Percentiles rank a stretch among this genome's conserved stretches.
Evolutionary conservation across 2,329 filamentous ascomycete species (phyloP).

Genomic region (Chrysosporium queenslandicum): DNA sequence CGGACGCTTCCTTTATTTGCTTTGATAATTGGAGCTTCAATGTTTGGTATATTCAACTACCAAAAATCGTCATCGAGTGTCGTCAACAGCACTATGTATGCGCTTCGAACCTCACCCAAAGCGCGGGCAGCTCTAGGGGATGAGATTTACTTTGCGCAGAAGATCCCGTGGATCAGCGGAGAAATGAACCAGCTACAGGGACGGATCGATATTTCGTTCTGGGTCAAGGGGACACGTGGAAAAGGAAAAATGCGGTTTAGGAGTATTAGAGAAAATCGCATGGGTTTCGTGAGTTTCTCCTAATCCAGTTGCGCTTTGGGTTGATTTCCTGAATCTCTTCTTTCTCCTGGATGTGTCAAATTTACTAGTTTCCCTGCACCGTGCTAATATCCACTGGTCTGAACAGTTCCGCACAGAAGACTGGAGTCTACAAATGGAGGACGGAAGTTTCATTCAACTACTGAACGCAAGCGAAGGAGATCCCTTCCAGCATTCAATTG

Average conservation of each 20-base stretch:
- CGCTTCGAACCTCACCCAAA: conserved; percentile 65
- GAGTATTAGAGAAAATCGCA: conserved; percentile 59
- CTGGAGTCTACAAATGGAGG: conserved; percentile 70
- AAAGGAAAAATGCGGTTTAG: conserved; percentile 69
- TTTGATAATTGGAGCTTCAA: conserved; percentile 57
- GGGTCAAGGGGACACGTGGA: conserved; percentile 67
- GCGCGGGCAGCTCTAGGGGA: conserved; percentile 75
- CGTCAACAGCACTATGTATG: conserved; percentile 82
- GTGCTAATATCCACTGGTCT: conserved; percentile 4
- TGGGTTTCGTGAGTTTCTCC: conserved; percentile 42
- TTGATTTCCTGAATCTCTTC: neutral
- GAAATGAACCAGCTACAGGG: conserved; percentile 92
- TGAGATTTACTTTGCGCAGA: conserved; percentile 68
- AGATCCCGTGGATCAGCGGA: conserved; percentile 74
- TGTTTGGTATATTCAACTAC: conserved; percentile 96
- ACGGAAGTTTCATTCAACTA: conserved; percentile 61
- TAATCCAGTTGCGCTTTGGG: conserved; percentile 18
- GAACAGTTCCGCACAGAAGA: conserved; percentile 70
- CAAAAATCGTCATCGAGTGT: conserved; percentile 84
- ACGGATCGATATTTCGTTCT: conserved; percentile 74
- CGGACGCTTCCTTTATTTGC: conserved; percentile 74
- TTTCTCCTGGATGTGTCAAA: neutral
- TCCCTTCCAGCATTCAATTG: conserved; percentile 47
- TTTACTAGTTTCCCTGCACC: conserved; percentile 29
- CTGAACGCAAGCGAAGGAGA: conserved; percentile 59